Conservation (phyloP, 2,329 filamentous ascomycete species). For the Botrytis byssoidea region DNA sequence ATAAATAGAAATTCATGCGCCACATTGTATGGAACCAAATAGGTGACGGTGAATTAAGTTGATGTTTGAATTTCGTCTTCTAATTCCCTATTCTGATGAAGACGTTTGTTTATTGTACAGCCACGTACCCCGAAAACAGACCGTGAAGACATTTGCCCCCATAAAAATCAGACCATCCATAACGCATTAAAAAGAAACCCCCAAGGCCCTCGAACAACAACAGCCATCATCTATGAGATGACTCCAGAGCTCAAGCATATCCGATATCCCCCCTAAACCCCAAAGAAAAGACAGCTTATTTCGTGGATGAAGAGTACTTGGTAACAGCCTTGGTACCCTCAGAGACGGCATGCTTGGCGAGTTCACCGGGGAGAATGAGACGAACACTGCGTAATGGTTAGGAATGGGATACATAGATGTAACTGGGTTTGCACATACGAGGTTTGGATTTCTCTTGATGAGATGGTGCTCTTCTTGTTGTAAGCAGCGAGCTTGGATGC, state of each 20-base stretch:
- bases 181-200: conserved; percentile 62
- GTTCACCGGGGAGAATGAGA: conserved; percentile 95
- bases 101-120: conserved; percentile 63
- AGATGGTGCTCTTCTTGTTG: conserved; percentile 99
- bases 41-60: conserved; percentile 5
- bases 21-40: background rate
- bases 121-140: conserved; percentile 68
- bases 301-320: conserved; percentile 99
- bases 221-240: conserved; percentile 37
- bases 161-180: conserved; percentile 65
- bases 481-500: conserved; percentile 98
- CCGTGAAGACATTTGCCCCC: conserved; percentile 67
- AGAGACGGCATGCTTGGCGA: conserved; percentile 99
- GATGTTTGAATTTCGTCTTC: conserved; percentile 34
- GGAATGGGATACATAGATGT: background rate
- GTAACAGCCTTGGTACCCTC: conserved; percentile 99
- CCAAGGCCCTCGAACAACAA: conserved; percentile 35
- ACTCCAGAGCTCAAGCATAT: conserved; percentile 51
- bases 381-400: conserved; percentile 61
- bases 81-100: conserved; percentile 40
- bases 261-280: conserved; percentile 55
- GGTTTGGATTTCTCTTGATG: conserved; percentile 98
- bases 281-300: conserved; percentile 67
- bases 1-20: background rate
- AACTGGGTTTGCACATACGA: conserved; percentile 55